Percentiles rank a stretch among this genome's conserved stretches.
phyloP scores from a whole-genome alignment of 371 early-diverging fungal species.

The Syncephalastrum contaminatum region DNA sequence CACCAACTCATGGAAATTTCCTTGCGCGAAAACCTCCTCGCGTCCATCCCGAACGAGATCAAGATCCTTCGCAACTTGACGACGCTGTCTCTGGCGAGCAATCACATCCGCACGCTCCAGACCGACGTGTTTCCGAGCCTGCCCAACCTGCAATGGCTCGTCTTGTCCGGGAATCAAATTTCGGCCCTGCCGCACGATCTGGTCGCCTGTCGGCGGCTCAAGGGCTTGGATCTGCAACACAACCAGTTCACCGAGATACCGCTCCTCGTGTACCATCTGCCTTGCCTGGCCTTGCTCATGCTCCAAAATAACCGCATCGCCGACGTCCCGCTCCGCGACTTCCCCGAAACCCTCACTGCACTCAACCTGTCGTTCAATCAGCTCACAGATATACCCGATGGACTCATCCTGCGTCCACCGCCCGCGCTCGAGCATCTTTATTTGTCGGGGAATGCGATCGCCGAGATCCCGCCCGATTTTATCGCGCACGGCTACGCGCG shows the following conservation, averaged over 20 bases:
- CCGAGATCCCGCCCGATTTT: constrained; percentile 37
- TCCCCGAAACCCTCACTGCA: constrained; percentile 31
- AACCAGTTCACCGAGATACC: constrained; percentile 62
- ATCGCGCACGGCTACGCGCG: constrained; percentile 46
- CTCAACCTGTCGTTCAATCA: constrained; percentile 49
- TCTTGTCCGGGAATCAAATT: constrained; percentile 27
- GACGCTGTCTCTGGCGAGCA: constrained; percentile 66
- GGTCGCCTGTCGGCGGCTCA: constrained; percentile 47
- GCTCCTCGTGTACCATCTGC: constrained; percentile 34
- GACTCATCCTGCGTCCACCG: constrained; percentile 43
- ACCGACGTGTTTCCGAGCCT: constrained; percentile 20
- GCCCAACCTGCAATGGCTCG: constrained; percentile 30
- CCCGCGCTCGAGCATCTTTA: constrained; percentile 51
- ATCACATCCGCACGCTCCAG: constrained; percentile 39
- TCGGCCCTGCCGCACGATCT: constrained; percentile 51
- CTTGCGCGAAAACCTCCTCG: constrained; percentile 44
- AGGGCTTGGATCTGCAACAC: constrained; percentile 63
- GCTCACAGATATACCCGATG: constrained; percentile 45
- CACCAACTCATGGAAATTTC: constrained; percentile 36
- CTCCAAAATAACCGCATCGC: constrained; percentile 41
- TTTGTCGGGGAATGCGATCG: constrained; percentile 57
- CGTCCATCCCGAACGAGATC: constrained; percentile 56
- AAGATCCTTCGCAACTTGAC: constrained; percentile 53
- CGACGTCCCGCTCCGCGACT: constrained; percentile 29
- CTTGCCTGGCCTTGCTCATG: constrained; percentile 35